Percentiles rank a stretch among this genome's conserved stretches.
Evolutionary conservation across 2,329 filamentous ascomycete species (phyloP).

Genomic region (Raffaelea arxii): DNA sequence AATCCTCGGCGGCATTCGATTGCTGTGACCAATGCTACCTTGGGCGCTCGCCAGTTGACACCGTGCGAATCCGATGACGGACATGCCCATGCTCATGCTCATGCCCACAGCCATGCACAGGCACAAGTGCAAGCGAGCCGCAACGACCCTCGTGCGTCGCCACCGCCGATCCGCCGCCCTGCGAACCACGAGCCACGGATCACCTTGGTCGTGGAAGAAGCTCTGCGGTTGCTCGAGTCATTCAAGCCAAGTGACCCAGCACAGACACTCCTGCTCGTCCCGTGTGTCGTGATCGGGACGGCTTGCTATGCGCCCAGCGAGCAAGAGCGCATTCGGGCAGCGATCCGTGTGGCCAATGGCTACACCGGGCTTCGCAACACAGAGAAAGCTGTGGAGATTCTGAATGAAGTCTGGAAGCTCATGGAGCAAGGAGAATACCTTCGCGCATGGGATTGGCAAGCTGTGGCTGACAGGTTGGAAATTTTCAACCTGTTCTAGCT

Average conservation of each 20-base stretch:
- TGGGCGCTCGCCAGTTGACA: too few species aligned
- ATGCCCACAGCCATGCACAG: not conserved
- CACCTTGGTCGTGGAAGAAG: conserved; percentile 45
- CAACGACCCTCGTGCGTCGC: conserved; percentile 21
- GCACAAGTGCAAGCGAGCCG: conserved; percentile 4
- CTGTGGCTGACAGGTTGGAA: conserved; percentile 39
- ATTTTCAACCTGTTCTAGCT: conserved; percentile 43
- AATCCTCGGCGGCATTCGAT: conserved; percentile 16
- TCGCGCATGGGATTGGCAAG: conserved; percentile 56
- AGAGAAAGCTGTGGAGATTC: conserved; percentile 40
- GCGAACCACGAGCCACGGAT: conserved; percentile 41
- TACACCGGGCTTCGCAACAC: conserved; percentile 53
- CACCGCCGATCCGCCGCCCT: conserved; percentile 36
- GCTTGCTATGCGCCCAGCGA: conserved; percentile 44
- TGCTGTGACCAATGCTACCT: conserved; percentile 12
- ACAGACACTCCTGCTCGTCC: conserved; percentile 50
- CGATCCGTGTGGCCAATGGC: conserved; percentile 39
- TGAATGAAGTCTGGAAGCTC: conserved; percentile 49
- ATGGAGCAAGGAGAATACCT: conserved; percentile 50
- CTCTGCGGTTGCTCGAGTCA: conserved; percentile 41
- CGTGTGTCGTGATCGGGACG: conserved; percentile 51
- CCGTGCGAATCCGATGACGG: too few species aligned
- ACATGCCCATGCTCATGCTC: conserved; percentile 5
- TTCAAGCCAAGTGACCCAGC: conserved; percentile 48
- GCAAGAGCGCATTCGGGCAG: conserved; percentile 39